A percentile compares a stretch with the other conserved stretches of the same genome.
Conservation (phyloP, 306 rosid genomes). For the Fagus crenata region DNA sequence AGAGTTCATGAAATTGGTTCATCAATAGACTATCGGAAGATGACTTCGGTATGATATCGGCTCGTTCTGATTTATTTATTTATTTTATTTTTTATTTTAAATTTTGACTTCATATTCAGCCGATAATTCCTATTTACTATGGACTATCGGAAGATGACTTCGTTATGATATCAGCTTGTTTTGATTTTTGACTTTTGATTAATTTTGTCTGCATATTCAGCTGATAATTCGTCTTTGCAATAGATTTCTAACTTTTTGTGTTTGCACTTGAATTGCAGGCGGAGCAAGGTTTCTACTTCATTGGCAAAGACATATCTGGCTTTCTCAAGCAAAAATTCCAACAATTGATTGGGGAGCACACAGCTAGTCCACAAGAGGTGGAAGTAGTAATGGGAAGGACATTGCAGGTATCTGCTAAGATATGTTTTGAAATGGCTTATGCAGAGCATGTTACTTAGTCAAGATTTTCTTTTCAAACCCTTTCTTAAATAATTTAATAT, state of each 20-base stretch:
- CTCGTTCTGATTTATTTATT: neutral
- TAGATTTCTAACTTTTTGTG: conserved; percentile 20
- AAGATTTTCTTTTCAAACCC: conserved; percentile 13
- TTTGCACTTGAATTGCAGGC: conserved; percentile 56
- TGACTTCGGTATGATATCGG: conserved; percentile 73
- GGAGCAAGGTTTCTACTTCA: conserved; percentile 77
- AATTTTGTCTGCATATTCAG: neutral
- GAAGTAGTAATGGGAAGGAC: conserved; percentile 94
- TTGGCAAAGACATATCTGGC: conserved; percentile 62
- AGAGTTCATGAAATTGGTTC: conserved; percentile 87
- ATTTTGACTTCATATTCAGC: no score
- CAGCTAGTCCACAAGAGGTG: conserved; percentile 68
- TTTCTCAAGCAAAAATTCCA: conserved; percentile 66
- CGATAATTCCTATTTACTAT: neutral
- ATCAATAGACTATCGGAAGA: conserved; percentile 75
- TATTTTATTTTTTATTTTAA: no score
- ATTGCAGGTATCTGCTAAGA: conserved; percentile 50
- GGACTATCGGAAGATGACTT: conserved; percentile 92
- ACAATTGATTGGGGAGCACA: conserved; percentile 60
- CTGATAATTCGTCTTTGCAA: conserved; percentile 5
- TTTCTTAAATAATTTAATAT: conserved; percentile 14
- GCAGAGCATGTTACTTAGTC: conserved; percentile 6
- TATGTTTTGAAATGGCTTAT: conserved; percentile 5
- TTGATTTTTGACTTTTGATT: neutral
- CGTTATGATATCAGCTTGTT: conserved; percentile 44